Percentiles rank a stretch among this genome's conserved stretches.
These are phyloP conservation scores for Leccinum pellstonianum DNA, from an alignment of 768 basidiomycete species.

Conservation along the genomic window DNA sequence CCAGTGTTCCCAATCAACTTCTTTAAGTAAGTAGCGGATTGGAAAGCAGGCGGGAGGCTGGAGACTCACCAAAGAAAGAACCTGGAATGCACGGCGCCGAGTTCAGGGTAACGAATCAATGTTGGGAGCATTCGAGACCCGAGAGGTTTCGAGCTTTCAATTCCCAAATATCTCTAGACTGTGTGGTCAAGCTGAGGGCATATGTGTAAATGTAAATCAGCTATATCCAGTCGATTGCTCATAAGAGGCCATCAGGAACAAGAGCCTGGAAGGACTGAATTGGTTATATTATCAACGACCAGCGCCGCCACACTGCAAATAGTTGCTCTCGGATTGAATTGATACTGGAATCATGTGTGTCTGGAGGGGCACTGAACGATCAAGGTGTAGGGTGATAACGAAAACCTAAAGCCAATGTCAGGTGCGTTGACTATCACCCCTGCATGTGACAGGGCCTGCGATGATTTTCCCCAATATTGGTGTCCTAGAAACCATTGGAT, in stretches of 20 bases:
- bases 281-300: neutral
- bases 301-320: neutral
- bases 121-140: neutral
- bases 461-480: neutral
- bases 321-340: neutral
- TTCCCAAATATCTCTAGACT: neutral
- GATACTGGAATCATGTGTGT: neutral
- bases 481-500: neutral
- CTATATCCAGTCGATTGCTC: neutral
- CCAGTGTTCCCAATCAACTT: neutral
- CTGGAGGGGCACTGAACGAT: neutral
- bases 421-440: neutral
- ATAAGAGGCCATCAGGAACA: neutral
- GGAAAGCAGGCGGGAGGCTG: neutral
- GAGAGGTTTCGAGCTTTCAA: too few relatives aligned
- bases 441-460: conserved; percentile 1
- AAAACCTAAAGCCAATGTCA: neutral
- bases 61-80: neutral
- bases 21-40: neutral
- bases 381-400: neutral
- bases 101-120: neutral
- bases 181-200: too few relatives aligned
- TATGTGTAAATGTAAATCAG: neutral
- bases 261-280: neutral
- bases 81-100: neutral